phyloP scores from a whole-genome alignment of 2,329 filamentous ascomycete genomes.

The Alternaria metachromatica region DNA sequence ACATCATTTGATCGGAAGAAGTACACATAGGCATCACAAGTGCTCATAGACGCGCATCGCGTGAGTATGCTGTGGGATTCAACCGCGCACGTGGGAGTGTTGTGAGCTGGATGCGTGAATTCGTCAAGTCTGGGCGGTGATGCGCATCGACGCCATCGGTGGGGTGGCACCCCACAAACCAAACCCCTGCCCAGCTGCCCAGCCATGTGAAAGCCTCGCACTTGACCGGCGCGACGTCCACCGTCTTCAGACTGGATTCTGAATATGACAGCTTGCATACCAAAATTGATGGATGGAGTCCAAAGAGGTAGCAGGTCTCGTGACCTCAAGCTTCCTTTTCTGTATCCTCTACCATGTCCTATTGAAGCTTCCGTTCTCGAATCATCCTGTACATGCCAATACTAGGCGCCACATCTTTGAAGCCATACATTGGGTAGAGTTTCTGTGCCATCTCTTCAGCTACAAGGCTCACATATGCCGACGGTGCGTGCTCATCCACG shows the following conservation, averaged over 20 bases:
- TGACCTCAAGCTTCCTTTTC: neutral
- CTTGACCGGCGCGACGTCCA: neutral
- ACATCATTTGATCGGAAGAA: neutral
- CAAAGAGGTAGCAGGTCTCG: neutral
- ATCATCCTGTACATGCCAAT: conserved; percentile 42
- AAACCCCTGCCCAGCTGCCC: neutral
- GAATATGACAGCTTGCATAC: neutral
- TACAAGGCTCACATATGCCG: conserved; percentile 55
- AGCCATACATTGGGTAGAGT: conserved; percentile 57
- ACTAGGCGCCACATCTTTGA: conserved; percentile 49
- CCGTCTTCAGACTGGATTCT: neutral
- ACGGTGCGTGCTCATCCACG: conserved; percentile 51
- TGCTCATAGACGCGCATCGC: neutral
- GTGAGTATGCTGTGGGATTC: neutral
- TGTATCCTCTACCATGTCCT: neutral
- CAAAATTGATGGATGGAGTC: neutral
- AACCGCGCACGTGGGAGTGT: neutral
- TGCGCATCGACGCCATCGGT: conserved; percentile 6
- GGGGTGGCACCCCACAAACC: conserved; percentile 4
- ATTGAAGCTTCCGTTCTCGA: conserved; percentile 22
- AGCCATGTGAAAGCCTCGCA: neutral
- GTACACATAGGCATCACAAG: neutral
- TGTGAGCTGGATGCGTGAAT: conserved; percentile 5
- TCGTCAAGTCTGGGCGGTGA: conserved; percentile 4
- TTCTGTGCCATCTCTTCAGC: conserved; percentile 55